Conservation (phyloP, 192 early-diverging fungal species). For the Backusella sp. region DNA sequence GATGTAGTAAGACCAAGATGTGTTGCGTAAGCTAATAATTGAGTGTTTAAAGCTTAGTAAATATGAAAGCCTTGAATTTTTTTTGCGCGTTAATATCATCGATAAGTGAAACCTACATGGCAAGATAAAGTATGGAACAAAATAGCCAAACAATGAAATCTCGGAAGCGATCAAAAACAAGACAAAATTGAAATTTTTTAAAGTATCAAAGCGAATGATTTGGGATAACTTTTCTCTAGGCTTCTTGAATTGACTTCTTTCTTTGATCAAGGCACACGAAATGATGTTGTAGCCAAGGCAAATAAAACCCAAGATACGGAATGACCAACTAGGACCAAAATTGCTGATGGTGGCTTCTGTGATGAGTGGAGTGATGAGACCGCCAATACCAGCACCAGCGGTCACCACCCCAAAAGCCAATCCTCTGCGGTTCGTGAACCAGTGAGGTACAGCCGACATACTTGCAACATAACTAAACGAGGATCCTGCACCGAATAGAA, state of each 20-base stretch:
- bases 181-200: conserved; percentile 19
- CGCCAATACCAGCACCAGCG: conserved; percentile 70
- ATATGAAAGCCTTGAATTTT: too few relatives aligned
- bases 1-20: conserved; percentile 18
- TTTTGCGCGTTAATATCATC: neutral
- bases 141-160: conserved; percentile 20
- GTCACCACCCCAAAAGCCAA: conserved; percentile 55
- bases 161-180: conserved; percentile 24
- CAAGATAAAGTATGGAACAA: conserved; percentile 27
- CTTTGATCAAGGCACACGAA: conserved; percentile 6
- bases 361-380: conserved; percentile 59
- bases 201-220: conserved; percentile 12
- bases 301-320: conserved; percentile 28
- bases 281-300: neutral
- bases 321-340: conserved; percentile 53
- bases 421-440: conserved; percentile 56
- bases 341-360: conserved; percentile 49
- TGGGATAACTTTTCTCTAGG: conserved; percentile 12
- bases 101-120: conserved; percentile 17
- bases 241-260: neutral
- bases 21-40: conserved; percentile 22
- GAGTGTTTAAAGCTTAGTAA: neutral
- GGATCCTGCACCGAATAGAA: conserved; percentile 51
- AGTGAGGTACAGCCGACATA: conserved; percentile 47
- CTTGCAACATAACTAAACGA: conserved; percentile 21